These are phyloP conservation scores for Theileria luwenshuni DNA, from an alignment of 169 alveolate species.

Conservation along the genomic window DNA sequence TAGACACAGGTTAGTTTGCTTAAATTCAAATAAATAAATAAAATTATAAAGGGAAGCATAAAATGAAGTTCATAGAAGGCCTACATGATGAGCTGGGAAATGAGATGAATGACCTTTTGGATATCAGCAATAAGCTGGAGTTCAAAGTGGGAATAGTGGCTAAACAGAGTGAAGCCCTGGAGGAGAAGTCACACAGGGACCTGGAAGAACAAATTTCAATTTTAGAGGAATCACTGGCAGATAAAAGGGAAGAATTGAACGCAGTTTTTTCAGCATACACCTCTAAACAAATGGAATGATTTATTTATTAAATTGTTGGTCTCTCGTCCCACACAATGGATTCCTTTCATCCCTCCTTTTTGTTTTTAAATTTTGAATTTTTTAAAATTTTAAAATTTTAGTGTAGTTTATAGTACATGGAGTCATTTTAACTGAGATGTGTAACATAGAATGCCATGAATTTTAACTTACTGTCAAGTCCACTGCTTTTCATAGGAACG, in stretches of 20 bases:
- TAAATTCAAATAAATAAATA: not conserved
- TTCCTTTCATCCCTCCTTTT: not conserved
- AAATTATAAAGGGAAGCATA: constrained; percentile 22
- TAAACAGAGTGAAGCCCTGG: constrained; percentile 27
- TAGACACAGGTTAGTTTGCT: constrained; percentile 7
- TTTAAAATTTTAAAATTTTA: not conserved
- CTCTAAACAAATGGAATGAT: not conserved
- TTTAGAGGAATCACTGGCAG: constrained; percentile 48
- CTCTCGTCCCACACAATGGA: not conserved
- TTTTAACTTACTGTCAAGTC: constrained; percentile 3
- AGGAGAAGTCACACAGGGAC: constrained; percentile 23
- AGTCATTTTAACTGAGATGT: not conserved
- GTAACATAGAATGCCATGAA: constrained; percentile 14
- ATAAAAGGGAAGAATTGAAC: constrained; percentile 52
- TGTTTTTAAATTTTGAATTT: not conserved
- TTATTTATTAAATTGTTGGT: too few species aligned
- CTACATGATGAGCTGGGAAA: constrained; percentile 32
- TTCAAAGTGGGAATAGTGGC: constrained; percentile 26
- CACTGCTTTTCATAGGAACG: constrained; percentile 9
- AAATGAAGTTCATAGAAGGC: constrained; percentile 28
- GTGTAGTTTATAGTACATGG: constrained; percentile 12
- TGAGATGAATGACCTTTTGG: constrained; percentile 42
- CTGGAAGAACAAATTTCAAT: constrained; percentile 53
- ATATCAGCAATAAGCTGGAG: constrained; percentile 33
- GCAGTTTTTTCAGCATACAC: constrained; percentile 36